A percentile compares a stretch with the other conserved stretches of the same genome.
phyloP scores from a whole-genome alignment of 148 eudicot genomes.

The Selenicereus undatus region DNA sequence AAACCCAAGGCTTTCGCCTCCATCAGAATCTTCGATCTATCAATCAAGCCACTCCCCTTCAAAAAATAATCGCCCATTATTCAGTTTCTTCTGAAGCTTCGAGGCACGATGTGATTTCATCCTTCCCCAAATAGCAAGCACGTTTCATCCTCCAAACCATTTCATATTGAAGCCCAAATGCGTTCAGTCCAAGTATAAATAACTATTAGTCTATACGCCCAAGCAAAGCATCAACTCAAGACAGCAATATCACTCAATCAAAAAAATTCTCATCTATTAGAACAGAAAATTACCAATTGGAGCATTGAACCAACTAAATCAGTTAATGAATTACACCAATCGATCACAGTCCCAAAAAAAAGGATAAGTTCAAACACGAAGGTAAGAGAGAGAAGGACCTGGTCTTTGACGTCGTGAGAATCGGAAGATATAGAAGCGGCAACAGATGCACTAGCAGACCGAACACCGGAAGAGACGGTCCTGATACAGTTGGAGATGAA shows the following conservation, averaged over 20 bases:
- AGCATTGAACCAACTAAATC: slow-evolving; percentile 6
- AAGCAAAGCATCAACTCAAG: slow-evolving; percentile 7
- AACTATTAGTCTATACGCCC: neutral
- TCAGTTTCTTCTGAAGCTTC: neutral
- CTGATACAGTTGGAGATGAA: slow-evolving; percentile 85
- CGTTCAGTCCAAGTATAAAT: neutral
- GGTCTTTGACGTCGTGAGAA: slow-evolving; percentile 68
- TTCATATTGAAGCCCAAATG: neutral
- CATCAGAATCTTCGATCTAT: neutral
- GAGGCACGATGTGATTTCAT: neutral
- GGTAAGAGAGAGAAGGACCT: slow-evolving; percentile 40
- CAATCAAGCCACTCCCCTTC: neutral
- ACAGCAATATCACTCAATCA: slow-evolving; percentile 6
- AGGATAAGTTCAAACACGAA: neutral
- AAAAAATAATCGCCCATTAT: neutral
- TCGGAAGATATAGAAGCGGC: slow-evolving; percentile 65
- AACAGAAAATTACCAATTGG: slow-evolving; percentile 6
- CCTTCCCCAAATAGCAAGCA: neutral
- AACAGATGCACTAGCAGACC: slow-evolving; percentile 84
- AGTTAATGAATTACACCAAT: slow-evolving; percentile 2
- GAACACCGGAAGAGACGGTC: slow-evolving; percentile 88
- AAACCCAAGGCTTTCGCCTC: neutral
- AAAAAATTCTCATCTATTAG: neutral
- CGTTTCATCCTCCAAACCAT: neutral
- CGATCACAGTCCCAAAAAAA: neutral